Conservation (phyloP, 352 stramenopile species). For the Pelagophyceae sp. region DNA sequence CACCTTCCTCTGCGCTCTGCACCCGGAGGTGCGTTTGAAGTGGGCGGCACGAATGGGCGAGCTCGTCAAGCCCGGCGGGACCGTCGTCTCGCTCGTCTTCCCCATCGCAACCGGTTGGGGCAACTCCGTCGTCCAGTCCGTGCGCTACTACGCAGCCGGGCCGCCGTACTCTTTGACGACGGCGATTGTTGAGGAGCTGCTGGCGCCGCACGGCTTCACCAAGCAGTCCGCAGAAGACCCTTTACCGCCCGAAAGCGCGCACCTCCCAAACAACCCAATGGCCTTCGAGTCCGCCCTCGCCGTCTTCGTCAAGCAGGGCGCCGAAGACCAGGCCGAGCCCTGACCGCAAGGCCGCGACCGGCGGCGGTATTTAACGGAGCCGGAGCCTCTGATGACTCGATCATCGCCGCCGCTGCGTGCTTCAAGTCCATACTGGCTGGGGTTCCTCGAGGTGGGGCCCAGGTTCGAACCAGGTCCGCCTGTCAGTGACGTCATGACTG, state of each 20-base stretch:
- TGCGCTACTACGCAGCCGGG: slow-evolving; percentile 16
- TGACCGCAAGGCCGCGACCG: no score
- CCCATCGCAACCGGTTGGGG: not conserved
- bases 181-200: slow-evolving; percentile 18
- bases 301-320: not conserved
- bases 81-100: slow-evolving; percentile 16
- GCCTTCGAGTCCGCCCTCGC: not conserved
- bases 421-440: no score
- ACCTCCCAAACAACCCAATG: slow-evolving; percentile 1
- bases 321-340: no score
- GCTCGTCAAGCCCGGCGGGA: slow-evolving; percentile 15
- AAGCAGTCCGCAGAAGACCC: slow-evolving; percentile 15
- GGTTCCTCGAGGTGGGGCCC: no score
- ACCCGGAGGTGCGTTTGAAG: slow-evolving; percentile 12
- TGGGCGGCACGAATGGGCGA: slow-evolving; percentile 9
- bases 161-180: slow-evolving; percentile 16
- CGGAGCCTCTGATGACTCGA: no score
- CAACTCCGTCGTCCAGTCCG: not conserved
- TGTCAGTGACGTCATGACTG: no score
- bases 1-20: slow-evolving; percentile 27
- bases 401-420: no score
- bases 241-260: not conserved
- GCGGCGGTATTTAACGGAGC: no score
- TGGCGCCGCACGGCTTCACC: slow-evolving; percentile 14
- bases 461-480: no score